Evolutionary conservation across 75 land plant species (phyloP), one percentile per base, ranked within the genome.

Genomic region (Picea sitchensis): DNA sequence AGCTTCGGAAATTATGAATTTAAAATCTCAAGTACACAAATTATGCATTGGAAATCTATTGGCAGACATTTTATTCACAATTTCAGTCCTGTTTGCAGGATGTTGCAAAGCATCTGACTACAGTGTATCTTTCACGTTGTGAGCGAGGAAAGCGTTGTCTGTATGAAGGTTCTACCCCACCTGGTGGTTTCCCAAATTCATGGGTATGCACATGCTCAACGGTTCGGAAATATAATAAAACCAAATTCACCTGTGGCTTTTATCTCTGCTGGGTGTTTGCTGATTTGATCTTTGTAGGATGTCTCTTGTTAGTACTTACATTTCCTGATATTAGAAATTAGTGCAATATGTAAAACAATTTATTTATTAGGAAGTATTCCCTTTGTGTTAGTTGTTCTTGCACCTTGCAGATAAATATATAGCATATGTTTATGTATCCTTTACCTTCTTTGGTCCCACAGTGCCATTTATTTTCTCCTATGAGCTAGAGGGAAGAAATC

Each of bases 91-190:
- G 2, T 73, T 59, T 81, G 59, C 87, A 97, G 99, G 99, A 97
- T 65, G 89, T 95, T 79, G 94, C 94, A 56, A 98, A 95, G 44
- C 99, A 95, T 73, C 80, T 97, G 65, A 93, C 90, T 38, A 89
- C 94, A 3, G 89, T 97, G n/a, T 79, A 93, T 81, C 89, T 97
- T 14, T 88, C 91, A 38, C 92, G 92, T 30, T 97, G 99, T 89
- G 93, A 88, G 44, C 90, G 98, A 31, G 99, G 99, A 14, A 90
- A 91, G 79, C 89, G 92, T 14, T 97, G 99, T 83, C 77, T 97
- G 69, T 97, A 93, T 78, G 98, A 95, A 86, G 99, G 99, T n/a
- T 95, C 99, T 79, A 95, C 99, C 47, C 96, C 96, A 23, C 91
- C 94, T 32, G 94, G 87, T 7, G 99, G 99, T 59, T 97, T 88